A percentile compares a stretch with the other conserved stretches of the same genome.
Evolutionary conservation across 108 stramenopile genomes (phyloP).

Genomic region (Nitzschia putrida): DNA sequence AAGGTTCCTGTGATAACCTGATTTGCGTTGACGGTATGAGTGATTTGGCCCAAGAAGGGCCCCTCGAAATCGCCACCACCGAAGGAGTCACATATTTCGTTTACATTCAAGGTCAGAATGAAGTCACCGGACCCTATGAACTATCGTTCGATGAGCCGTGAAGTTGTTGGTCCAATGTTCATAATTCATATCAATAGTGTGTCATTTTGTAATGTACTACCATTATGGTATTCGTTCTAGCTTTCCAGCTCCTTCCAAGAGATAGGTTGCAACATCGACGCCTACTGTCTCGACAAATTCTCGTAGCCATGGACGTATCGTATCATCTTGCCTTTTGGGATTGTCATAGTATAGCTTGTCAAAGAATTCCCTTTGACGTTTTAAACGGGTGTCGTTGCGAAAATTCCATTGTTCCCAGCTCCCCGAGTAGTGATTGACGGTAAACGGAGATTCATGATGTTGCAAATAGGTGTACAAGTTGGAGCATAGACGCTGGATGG

Average conservation of each 20-base stretch:
- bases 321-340: neutral
- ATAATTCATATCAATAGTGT: neutral
- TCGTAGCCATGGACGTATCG: conserved; percentile 7
- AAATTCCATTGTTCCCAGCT: conserved; percentile 8
- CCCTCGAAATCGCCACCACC: neutral
- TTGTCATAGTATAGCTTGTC: conserved; percentile 1
- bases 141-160: neutral
- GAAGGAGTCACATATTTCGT: conserved; percentile 2
- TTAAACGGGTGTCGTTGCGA: neutral
- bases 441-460: neutral
- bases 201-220: neutral
- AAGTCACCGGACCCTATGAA: conserved; percentile 1
- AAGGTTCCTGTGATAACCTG: conserved; percentile 8
- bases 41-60: conserved; percentile 4
- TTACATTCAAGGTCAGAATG: conserved; percentile 6
- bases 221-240: neutral
- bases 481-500: neutral
- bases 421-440: neutral
- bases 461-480: neutral
- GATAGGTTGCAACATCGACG: neutral
- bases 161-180: neutral
- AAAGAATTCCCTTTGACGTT: neutral
- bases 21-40: conserved; percentile 9
- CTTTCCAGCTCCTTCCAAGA: conserved; percentile 1
- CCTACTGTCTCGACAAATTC: conserved; percentile 2